These are phyloP conservation scores for Xylaria digitata DNA, from an alignment of 2,329 filamentous ascomycete genomes.

Conservation along the genomic window DNA sequence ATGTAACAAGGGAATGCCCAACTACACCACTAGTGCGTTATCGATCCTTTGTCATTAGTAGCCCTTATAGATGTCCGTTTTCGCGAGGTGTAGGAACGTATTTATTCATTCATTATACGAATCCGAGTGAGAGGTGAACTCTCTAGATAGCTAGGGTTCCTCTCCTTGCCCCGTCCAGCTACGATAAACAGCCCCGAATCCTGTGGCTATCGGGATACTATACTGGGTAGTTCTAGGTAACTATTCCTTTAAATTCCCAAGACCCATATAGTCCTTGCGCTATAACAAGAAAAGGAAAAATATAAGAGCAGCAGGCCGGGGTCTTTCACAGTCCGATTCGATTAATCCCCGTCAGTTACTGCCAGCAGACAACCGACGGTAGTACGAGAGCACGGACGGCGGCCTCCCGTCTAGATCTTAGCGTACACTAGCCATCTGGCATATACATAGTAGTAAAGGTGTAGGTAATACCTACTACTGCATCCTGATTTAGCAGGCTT, in stretches of 20 bases:
- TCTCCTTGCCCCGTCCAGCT: conserved; percentile 27
- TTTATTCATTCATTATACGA: no score
- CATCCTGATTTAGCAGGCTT: conserved; percentile 4
- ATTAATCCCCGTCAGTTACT: not conserved
- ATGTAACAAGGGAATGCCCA: not conserved
- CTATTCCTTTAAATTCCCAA: not conserved
- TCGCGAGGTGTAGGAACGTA: not conserved
- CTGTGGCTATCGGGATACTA: conserved; percentile 22
- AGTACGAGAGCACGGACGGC: conserved; percentile 4
- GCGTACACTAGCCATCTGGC: conserved; percentile 18
- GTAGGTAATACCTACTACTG: not conserved
- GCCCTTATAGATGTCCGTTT: not conserved
- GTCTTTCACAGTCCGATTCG: not conserved
- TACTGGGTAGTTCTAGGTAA: not conserved
- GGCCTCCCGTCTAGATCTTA: conserved; percentile 31
- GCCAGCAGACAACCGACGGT: not conserved
- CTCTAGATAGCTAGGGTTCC: conserved; percentile 6
- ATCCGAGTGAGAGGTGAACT: not conserved
- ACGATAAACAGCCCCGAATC: conserved; percentile 16
- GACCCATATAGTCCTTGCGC: not conserved
- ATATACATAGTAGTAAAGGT: not conserved
- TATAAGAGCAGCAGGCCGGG: conserved; percentile 1
- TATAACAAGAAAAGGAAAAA: not conserved
- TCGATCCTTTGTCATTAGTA: not conserved
- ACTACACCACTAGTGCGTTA: not conserved